phyloP scores from a whole-genome alignment of 805 yeast genomes.

The Candida anglica region DNA sequence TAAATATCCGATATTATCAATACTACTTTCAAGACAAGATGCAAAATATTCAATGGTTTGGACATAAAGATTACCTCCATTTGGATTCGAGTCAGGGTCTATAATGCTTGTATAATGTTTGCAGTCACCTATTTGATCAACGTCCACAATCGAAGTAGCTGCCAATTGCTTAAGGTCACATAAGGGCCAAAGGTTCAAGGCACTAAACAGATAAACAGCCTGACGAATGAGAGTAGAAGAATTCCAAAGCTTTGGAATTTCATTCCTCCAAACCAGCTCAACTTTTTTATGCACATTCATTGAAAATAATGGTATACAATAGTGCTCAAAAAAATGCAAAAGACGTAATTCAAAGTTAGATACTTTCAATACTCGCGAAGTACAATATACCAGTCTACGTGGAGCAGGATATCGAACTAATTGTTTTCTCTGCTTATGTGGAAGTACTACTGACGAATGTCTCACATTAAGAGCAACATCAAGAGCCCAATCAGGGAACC shows the following conservation, averaged over 20 bases:
- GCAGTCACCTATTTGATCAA: slow-evolving; percentile 1
- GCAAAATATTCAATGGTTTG: slow-evolving; percentile 5
- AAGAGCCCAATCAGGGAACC: background rate
- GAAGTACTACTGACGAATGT: no score
- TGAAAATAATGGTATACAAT: slow-evolving; percentile 24
- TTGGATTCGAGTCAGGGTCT: background rate
- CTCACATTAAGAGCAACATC: background rate
- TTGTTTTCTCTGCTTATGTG: background rate
- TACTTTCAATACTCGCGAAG: slow-evolving; percentile 9
- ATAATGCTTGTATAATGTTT: slow-evolving; percentile 1
- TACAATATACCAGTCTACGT: slow-evolving; percentile 8
- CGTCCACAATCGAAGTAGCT: slow-evolving; percentile 1
- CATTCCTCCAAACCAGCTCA: slow-evolving; percentile 19
- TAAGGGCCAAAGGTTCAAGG: slow-evolving; percentile 21
- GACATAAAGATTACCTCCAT: slow-evolving; percentile 4
- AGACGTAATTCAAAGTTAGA: slow-evolving; percentile 20
- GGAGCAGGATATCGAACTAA: background rate
- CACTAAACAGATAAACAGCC: slow-evolving; percentile 19
- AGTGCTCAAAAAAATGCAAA: slow-evolving; percentile 22
- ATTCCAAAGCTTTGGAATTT: slow-evolving; percentile 22
- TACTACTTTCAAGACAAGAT: background rate
- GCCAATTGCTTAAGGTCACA: slow-evolving; percentile 11
- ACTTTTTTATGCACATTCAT: slow-evolving; percentile 16
- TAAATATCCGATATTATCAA: background rate
- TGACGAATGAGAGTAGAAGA: slow-evolving; percentile 22